These are phyloP conservation scores for Acacia crassicarpa DNA, from an alignment of 306 rosid genomes.

Conservation along the genomic window DNA sequence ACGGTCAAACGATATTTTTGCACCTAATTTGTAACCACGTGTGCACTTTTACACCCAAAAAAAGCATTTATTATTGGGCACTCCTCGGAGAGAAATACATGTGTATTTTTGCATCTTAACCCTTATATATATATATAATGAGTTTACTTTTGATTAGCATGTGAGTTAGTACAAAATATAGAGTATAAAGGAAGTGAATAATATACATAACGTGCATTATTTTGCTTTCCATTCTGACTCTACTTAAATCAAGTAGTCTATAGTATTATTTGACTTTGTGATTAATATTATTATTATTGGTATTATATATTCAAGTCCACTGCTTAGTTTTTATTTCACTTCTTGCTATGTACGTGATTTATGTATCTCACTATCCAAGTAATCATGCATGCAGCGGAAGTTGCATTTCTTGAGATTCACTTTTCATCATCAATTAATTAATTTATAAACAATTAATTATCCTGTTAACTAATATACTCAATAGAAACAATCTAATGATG, in stretches of 20 bases:
- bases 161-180: too few species aligned
- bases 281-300: not conserved
- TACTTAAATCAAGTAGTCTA: not conserved
- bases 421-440: not conserved
- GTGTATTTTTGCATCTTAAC: too few species aligned
- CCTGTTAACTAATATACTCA: not conserved
- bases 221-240: constrained; percentile 14
- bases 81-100: too few species aligned
- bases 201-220: constrained; percentile 23
- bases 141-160: not conserved
- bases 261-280: constrained; percentile 14
- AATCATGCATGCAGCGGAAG: constrained; percentile 8
- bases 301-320: not conserved
- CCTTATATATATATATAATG: not conserved
- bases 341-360: too few species aligned
- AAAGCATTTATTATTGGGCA: too few species aligned
- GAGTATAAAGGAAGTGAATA: not conserved
- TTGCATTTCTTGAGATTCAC: constrained; percentile 7
- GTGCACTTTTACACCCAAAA: too few species aligned
- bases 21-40: too few species aligned
- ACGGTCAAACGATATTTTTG: too few species aligned
- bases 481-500: not conserved
- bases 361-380: constrained; percentile 19
- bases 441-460: not conserved
- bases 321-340: not conserved